These are phyloP conservation scores for Parasitella parasitica DNA, from an alignment of 371 early-diverging fungal species.

Conservation along the genomic window DNA sequence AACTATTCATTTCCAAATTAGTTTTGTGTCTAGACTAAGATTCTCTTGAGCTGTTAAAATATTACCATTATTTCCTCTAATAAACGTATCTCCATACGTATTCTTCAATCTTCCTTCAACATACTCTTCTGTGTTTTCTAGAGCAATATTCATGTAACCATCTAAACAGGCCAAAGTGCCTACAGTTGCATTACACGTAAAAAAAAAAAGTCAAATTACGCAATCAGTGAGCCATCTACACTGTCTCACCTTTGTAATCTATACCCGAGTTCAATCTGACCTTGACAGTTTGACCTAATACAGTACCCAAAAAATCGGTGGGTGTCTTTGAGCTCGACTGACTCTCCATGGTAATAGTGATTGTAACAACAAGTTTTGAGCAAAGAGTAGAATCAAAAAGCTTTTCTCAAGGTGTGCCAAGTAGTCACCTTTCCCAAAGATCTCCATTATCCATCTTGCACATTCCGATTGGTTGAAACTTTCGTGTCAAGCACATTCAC, in stretches of 20 bases:
- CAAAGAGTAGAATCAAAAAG: constrained; percentile 2
- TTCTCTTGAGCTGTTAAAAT: not conserved
- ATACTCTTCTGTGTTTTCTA: constrained; percentile 95
- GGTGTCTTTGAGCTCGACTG: constrained; percentile 56
- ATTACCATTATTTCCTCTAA: constrained; percentile 97
- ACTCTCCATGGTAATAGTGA: constrained; percentile 26
- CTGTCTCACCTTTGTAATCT: constrained; percentile 84
- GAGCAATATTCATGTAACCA: constrained; percentile 98
- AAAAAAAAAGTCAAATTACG: too few relatives aligned
- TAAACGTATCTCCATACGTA: constrained; percentile 93
- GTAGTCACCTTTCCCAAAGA: too few relatives aligned
- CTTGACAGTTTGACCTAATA: constrained; percentile 81
- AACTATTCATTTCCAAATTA: constrained; percentile 18
- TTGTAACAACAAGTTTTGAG: not conserved
- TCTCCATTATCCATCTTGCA: not conserved
- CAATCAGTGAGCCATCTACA: too few relatives aligned
- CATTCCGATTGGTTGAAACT: not conserved
- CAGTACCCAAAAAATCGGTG: constrained; percentile 79
- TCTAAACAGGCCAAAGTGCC: constrained; percentile 94
- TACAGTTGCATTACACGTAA: constrained; percentile 21
- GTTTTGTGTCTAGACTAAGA: not conserved
- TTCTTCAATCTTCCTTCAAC: constrained; percentile 90
- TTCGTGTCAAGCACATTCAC: too few relatives aligned
- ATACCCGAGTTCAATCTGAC: constrained; percentile 95
- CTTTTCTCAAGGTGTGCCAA: not conserved